phyloP scores from a whole-genome alignment of 2,329 filamentous ascomycete species.

The Talaromyces sp. region DNA sequence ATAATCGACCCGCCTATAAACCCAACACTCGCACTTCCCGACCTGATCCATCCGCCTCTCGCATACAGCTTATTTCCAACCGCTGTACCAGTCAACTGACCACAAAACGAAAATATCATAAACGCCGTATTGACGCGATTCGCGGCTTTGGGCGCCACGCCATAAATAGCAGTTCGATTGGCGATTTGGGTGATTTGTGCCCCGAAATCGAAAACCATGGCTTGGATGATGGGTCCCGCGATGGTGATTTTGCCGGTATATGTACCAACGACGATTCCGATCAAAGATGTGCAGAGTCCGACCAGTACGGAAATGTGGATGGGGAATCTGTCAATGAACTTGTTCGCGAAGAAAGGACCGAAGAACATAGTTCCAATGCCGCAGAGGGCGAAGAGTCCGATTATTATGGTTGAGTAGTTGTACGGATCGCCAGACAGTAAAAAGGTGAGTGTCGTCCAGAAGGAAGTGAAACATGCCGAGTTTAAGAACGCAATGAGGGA shows the following conservation, averaged over 20 bases:
- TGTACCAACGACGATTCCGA: slow-evolving; percentile 62
- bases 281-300: slow-evolving; percentile 54
- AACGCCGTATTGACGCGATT: slow-evolving; percentile 78
- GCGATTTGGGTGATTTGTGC: slow-evolving; percentile 69
- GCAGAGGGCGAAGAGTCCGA: slow-evolving; percentile 74
- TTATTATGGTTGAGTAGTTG: slow-evolving; percentile 59
- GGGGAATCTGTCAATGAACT: slow-evolving; percentile 65
- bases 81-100: slow-evolving; percentile 66
- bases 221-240: slow-evolving; percentile 68
- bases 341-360: slow-evolving; percentile 64
- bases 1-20: slow-evolving; percentile 48
- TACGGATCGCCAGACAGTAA: slow-evolving; percentile 67
- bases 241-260: slow-evolving; percentile 62
- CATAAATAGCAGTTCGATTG: slow-evolving; percentile 65
- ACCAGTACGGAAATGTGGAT: slow-evolving; percentile 64
- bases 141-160: slow-evolving; percentile 63
- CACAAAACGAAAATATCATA: slow-evolving; percentile 70
- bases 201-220: slow-evolving; percentile 65
- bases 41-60: slow-evolving; percentile 51
- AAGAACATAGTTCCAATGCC: slow-evolving; percentile 64
- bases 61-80: slow-evolving; percentile 56
- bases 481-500: slow-evolving; percentile 62
- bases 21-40: slow-evolving; percentile 54
- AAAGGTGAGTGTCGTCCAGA: slow-evolving; percentile 76
- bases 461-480: slow-evolving; percentile 58